phyloP scores from a whole-genome alignment of 2,329 filamentous ascomycete genomes.

The Colletotrichum navitas region DNA sequence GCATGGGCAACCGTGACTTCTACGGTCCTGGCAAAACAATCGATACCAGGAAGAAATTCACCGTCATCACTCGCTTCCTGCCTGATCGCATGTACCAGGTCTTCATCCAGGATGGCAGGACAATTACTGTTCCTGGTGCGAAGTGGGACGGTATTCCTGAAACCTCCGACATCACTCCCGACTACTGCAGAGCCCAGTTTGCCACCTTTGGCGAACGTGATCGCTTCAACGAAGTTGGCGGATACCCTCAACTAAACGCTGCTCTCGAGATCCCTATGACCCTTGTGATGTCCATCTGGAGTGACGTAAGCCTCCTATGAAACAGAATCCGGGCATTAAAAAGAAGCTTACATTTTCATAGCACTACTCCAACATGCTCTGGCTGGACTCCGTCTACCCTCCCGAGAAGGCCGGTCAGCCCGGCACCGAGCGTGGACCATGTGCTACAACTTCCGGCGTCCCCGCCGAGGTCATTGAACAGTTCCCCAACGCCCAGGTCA shows the following conservation, averaged over 20 bases:
- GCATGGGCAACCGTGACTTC: constrained; percentile 69
- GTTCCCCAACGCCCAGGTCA: constrained; percentile 55
- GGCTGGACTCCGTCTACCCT: constrained; percentile 73
- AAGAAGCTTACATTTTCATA: constrained; percentile 21
- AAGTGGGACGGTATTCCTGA: constrained; percentile 61
- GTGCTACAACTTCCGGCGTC: constrained; percentile 57
- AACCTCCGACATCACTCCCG: constrained; percentile 66
- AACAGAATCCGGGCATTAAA: neutral
- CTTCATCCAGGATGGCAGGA: constrained; percentile 41
- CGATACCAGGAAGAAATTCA: constrained; percentile 69
- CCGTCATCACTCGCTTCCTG: constrained; percentile 71
- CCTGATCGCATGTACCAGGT: constrained; percentile 39
- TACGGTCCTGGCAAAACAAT: constrained; percentile 70
- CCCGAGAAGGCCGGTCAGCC: constrained; percentile 47
- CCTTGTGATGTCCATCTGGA: constrained; percentile 71
- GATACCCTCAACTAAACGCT: constrained; percentile 64
- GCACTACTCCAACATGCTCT: constrained; percentile 72
- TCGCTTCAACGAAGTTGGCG: constrained; percentile 65
- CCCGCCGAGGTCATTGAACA: constrained; percentile 58
- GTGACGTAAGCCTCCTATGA: constrained; percentile 56
- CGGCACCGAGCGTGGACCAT: constrained; percentile 61
- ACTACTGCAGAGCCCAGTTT: constrained; percentile 69
- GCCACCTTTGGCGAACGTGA: constrained; percentile 64
- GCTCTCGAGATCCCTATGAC: constrained; percentile 70
- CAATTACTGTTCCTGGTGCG: constrained; percentile 42